Evolutionary conservation across 1,284 basidiomycete species (phyloP).

Genomic region (Pisolithus thermaeus): DNA sequence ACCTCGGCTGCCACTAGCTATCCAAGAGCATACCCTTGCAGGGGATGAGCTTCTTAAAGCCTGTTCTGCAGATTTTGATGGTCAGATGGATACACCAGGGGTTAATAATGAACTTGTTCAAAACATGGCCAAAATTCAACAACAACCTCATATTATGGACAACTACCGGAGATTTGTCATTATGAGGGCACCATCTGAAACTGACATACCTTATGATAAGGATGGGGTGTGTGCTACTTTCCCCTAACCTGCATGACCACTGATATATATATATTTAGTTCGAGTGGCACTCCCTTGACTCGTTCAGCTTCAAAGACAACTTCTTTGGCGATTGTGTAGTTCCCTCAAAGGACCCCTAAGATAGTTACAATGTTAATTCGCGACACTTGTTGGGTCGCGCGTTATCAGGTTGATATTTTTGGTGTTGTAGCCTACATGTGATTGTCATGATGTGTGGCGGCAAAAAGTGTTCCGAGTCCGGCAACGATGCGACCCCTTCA

Average conservation of each 20-base stretch:
- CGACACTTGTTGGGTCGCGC: neutral
- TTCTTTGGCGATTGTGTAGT: slow-evolving; percentile 27
- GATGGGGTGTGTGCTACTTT: slow-evolving; percentile 28
- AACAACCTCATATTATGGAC: slow-evolving; percentile 52
- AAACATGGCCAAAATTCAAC: slow-evolving; percentile 24
- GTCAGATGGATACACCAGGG: neutral
- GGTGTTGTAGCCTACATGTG: no score
- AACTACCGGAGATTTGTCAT: slow-evolving; percentile 58
- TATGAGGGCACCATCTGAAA: slow-evolving; percentile 35
- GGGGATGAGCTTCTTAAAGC: slow-evolving; percentile 13
- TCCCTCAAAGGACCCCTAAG: neutral
- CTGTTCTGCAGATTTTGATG: slow-evolving; percentile 12
- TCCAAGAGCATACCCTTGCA: slow-evolving; percentile 7
- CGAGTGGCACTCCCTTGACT: slow-evolving; percentile 30
- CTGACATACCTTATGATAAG: slow-evolving; percentile 19
- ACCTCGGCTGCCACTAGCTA: slow-evolving; percentile 18
- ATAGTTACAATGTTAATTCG: neutral
- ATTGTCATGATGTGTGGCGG: no score
- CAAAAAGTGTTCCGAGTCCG: no score
- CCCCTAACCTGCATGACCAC: neutral
- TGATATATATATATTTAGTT: slow-evolving; percentile 27
- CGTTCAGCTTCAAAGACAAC: slow-evolving; percentile 40
- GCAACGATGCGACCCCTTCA: no score
- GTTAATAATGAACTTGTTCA: slow-evolving; percentile 19
- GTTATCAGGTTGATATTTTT: neutral